Evolutionary conservation across 305 asterid genomes (phyloP).

Genomic region (Lippia alba): DNA sequence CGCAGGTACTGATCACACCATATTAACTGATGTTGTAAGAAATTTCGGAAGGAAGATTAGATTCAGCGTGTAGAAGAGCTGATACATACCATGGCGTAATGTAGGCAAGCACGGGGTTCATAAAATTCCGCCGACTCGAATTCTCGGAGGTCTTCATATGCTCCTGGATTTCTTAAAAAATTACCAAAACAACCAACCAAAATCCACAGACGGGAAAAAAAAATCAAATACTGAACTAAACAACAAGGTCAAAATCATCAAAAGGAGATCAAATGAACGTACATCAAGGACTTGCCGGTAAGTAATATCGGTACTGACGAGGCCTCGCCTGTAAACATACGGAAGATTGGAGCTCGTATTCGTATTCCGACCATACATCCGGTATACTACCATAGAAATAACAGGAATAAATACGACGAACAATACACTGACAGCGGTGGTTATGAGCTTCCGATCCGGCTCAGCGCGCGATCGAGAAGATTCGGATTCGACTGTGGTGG

Average conservation of each 20-base stretch:
- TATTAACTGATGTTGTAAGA: not conserved
- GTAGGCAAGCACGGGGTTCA: conserved; percentile 85
- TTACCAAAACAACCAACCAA: conserved; percentile 33
- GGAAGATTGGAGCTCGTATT: conserved; percentile 33
- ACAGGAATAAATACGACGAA: conserved; percentile 53
- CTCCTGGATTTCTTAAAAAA: conserved; percentile 69
- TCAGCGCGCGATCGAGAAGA: conserved; percentile 36
- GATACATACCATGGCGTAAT: conserved; percentile 96
- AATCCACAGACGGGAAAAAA: conserved; percentile 22
- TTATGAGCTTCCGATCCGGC: conserved; percentile 35
- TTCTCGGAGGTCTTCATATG: conserved; percentile 63
- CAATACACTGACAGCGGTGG: conserved; percentile 30
- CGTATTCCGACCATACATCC: conserved; percentile 38
- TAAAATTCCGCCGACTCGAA: conserved; percentile 62
- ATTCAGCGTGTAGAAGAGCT: conserved; percentile 20
- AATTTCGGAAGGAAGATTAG: not conserved
- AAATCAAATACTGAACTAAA: not conserved
- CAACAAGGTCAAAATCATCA: not conserved
- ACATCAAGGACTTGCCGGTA: conserved; percentile 74
- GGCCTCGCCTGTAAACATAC: conserved; percentile 55
- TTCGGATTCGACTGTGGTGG: conserved; percentile 25
- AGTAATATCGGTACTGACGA: conserved; percentile 55
- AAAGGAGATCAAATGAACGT: conserved; percentile 35
- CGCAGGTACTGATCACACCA: not conserved
- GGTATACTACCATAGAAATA: conserved; percentile 52